These are phyloP conservation scores for Luvunga scandens DNA, from an alignment of 345 rosid genomes.

Conservation along the genomic window DNA sequence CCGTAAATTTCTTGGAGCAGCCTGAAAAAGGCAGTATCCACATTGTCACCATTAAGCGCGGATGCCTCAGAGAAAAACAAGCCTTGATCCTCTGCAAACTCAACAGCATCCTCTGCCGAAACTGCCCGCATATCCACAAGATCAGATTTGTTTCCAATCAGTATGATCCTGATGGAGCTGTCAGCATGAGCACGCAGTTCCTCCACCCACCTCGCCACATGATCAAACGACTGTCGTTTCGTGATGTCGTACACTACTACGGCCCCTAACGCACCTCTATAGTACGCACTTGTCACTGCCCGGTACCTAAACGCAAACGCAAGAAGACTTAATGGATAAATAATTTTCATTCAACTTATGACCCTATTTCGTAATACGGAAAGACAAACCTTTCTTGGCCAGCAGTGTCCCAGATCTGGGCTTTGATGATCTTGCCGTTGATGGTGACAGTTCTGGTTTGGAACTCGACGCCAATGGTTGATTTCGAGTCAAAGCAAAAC, in stretches of 20 bases:
- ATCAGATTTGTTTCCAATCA: conserved; percentile 81
- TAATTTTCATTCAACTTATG: not conserved
- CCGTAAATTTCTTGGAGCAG: conserved; percentile 59
- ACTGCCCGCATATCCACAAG: conserved; percentile 62
- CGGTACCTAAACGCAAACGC: conserved; percentile 46
- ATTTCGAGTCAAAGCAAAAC: conserved; percentile 71
- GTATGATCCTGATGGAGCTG: conserved; percentile 64
- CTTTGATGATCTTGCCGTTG: conserved; percentile 62
- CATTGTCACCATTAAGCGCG: conserved; percentile 73
- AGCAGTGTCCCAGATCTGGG: conserved; percentile 98
- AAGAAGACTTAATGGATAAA: not conserved
- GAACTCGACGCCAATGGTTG: conserved; percentile 89
- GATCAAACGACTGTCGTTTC: conserved; percentile 60
- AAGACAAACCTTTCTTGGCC: conserved; percentile 79
- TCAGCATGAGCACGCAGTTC: conserved; percentile 81
- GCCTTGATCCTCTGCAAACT: conserved; percentile 74
- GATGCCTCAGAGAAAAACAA: conserved; percentile 80
- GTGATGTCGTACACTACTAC: conserved; percentile 78
- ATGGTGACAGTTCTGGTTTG: conserved; percentile 68
- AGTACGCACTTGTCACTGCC: conserved; percentile 80
- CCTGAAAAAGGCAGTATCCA: conserved; percentile 65
- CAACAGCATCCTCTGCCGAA: conserved; percentile 68
- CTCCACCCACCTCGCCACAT: conserved; percentile 70
- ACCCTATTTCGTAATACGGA: too few species aligned
- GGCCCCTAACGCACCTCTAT: conserved; percentile 75